These are phyloP conservation scores for Aspergillus ostianus DNA, from an alignment of 495 filamentous ascomycete species.

Conservation along the genomic window DNA sequence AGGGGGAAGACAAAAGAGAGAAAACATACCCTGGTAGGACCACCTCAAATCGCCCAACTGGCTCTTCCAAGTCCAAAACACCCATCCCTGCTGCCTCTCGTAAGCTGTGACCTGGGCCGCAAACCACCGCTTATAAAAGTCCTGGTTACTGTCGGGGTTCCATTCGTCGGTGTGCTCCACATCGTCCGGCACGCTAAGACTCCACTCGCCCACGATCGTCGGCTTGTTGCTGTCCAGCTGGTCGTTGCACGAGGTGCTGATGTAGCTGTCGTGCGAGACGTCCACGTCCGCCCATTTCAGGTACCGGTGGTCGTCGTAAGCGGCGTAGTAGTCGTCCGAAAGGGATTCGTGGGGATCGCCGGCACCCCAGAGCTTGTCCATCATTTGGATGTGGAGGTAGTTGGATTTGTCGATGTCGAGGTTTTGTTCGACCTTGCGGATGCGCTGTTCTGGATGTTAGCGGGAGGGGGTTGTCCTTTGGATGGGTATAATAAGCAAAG, in stretches of 20 bases:
- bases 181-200: constrained; percentile 44
- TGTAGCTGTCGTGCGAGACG: constrained; percentile 44
- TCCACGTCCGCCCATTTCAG: constrained; percentile 49
- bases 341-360: constrained; percentile 48
- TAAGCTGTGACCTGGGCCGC: constrained; percentile 58
- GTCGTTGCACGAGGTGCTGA: constrained; percentile 50
- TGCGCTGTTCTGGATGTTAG: constrained; percentile 26
- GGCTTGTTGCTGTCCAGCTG: constrained; percentile 44
- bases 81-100: constrained; percentile 58
- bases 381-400: constrained; percentile 55
- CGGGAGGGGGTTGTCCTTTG: not conserved
- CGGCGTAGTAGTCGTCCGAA: constrained; percentile 37
- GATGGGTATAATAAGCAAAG: not conserved
- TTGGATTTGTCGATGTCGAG: constrained; percentile 34
- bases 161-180: constrained; percentile 46
- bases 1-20: not conserved
- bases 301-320: constrained; percentile 56
- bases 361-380: constrained; percentile 52
- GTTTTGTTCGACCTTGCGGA: constrained; percentile 44
- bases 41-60: constrained; percentile 58
- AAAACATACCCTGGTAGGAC: constrained; percentile 47
- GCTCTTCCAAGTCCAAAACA: constrained; percentile 65
- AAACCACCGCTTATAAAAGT: constrained; percentile 58
- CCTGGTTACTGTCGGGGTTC: constrained; percentile 41
- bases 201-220: constrained; percentile 59